Conservation (phyloP, 495 filamentous ascomycete genomes). For the Penicillium egyptiacum region DNA sequence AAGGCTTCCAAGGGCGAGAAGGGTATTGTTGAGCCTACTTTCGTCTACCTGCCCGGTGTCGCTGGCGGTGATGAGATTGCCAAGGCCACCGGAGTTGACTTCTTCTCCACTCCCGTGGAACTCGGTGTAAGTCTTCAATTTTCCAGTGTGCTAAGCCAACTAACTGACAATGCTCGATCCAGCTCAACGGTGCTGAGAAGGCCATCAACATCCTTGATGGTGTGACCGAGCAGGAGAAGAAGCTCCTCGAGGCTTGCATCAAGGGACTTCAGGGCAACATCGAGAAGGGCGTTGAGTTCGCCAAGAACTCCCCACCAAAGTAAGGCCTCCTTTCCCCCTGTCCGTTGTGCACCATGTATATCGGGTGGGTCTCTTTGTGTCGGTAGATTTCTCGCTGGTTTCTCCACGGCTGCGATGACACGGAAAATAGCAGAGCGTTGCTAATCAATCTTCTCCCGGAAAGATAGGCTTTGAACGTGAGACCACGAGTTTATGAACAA, state of each 20-base stretch:
- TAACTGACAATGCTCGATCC: slow-evolving; percentile 24
- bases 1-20: slow-evolving; percentile 85
- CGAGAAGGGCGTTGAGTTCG: slow-evolving; percentile 86
- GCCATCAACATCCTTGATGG: slow-evolving; percentile 72
- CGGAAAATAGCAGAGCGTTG: slow-evolving; percentile 30
- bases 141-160: background rate
- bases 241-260: slow-evolving; percentile 71
- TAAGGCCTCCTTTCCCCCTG: slow-evolving; percentile 45
- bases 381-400: slow-evolving; percentile 9
- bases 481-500: slow-evolving; percentile 33
- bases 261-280: slow-evolving; percentile 87
- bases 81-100: slow-evolving; percentile 81
- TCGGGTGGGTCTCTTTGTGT: background rate
- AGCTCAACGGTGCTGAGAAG: slow-evolving; percentile 82
- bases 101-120: slow-evolving; percentile 93
- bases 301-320: slow-evolving; percentile 77
- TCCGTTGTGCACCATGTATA: slow-evolving; percentile 12
- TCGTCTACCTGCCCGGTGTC: slow-evolving; percentile 89
- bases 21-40: slow-evolving; percentile 90
- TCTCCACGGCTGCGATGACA: slow-evolving; percentile 3
- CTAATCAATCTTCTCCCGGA: slow-evolving; percentile 43
- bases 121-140: slow-evolving; percentile 71
- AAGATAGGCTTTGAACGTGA: slow-evolving; percentile 51
- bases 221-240: slow-evolving; percentile 80
- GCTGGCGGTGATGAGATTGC: slow-evolving; percentile 79